Percentiles rank a stretch among this genome's conserved stretches.
These are phyloP conservation scores for Kwoniella mangroviensis DNA, from an alignment of 768 basidiomycete species.

Conservation along the genomic window DNA sequence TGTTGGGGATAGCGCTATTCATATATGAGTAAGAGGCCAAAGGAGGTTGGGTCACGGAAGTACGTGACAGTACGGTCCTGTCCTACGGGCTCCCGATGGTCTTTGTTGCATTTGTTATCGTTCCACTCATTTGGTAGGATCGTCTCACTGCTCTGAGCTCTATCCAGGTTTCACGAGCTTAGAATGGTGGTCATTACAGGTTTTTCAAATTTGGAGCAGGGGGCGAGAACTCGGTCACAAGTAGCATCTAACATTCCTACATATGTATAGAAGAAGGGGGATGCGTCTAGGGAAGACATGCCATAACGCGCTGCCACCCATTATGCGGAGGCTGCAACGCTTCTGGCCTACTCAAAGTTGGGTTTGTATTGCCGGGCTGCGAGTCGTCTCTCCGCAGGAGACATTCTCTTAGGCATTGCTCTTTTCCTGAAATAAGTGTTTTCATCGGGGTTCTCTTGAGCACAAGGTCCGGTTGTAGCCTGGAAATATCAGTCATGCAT, in stretches of 20 bases:
- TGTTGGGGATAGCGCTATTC: constrained; percentile 77
- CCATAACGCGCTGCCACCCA: background rate
- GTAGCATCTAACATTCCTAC: background rate
- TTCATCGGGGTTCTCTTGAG: background rate
- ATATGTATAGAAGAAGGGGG: background rate
- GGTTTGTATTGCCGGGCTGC: background rate
- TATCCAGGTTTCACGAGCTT: too few species aligned
- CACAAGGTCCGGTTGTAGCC: background rate
- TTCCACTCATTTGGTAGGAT: background rate
- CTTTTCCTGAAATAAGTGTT: background rate
- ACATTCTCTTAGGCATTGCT: background rate
- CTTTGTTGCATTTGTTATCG: background rate
- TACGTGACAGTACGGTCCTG: background rate
- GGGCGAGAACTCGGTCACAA: too few species aligned
- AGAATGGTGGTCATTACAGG: too few species aligned
- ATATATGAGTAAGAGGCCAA: constrained; percentile 58
- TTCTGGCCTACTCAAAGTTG: background rate
- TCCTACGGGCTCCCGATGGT: too few species aligned
- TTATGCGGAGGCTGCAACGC: background rate
- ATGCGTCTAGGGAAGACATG: background rate
- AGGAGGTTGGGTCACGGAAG: constrained; percentile 85
- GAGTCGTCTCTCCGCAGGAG: background rate
- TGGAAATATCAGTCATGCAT: background rate
- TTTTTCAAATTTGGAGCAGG: too few species aligned
- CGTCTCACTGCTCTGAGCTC: background rate